phyloP scores from a whole-genome alignment of 1,284 basidiomycete species.

The Neonothopanus nambi region DNA sequence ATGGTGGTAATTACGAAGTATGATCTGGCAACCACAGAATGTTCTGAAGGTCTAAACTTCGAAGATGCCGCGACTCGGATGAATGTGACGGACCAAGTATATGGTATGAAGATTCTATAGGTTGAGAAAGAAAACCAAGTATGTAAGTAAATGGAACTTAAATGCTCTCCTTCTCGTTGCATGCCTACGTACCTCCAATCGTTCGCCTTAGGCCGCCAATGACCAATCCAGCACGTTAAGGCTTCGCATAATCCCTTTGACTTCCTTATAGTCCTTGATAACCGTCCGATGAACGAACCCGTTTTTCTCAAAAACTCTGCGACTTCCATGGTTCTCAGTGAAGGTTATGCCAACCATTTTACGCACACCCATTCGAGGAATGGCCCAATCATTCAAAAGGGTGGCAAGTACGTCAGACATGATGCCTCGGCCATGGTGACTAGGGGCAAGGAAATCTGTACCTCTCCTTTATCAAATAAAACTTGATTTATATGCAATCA shows the following conservation, averaged over 20 bases:
- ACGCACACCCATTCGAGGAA: slow-evolving; percentile 57
- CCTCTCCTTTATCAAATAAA: background rate
- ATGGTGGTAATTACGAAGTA: too few relatives aligned
- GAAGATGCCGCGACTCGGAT: too few relatives aligned
- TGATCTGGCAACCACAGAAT: too few relatives aligned
- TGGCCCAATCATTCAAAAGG: slow-evolving; percentile 54
- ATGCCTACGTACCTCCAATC: background rate
- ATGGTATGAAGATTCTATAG: too few relatives aligned
- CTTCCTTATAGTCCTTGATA: slow-evolving; percentile 36
- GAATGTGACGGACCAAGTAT: background rate
- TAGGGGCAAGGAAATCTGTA: slow-evolving; percentile 54
- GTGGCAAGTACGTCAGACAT: slow-evolving; percentile 60
- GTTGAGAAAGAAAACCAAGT: too few relatives aligned
- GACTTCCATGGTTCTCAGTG: slow-evolving; percentile 54
- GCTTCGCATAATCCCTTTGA: slow-evolving; percentile 31
- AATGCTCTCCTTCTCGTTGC: too few relatives aligned
- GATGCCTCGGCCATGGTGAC: slow-evolving; percentile 63
- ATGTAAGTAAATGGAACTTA: too few relatives aligned
- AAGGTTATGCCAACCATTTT: slow-evolving; percentile 46
- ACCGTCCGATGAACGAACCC: slow-evolving; percentile 50
- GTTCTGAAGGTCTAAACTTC: too few relatives aligned
- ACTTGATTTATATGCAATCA: too few relatives aligned
- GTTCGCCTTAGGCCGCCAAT: slow-evolving; percentile 1
- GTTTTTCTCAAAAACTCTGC: slow-evolving; percentile 63
- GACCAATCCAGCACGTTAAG: slow-evolving; percentile 34